Conservation (phyloP, 352 stramenopile genomes). For the Phytophthora cryptogea region DNA sequence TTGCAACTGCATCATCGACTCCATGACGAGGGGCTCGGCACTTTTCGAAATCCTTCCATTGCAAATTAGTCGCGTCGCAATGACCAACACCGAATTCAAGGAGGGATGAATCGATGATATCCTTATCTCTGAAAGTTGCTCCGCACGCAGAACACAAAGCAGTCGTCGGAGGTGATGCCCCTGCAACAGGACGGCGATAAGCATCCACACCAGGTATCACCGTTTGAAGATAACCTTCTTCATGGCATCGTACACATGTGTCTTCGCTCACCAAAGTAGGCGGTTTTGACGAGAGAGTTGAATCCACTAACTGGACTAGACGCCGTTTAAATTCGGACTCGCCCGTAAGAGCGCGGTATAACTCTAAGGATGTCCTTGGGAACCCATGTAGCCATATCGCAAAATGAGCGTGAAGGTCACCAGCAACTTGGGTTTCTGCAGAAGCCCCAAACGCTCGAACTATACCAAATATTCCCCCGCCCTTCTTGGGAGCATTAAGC, state of each 20-base stretch:
- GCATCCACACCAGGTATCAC: slow-evolving; percentile 3
- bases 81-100: background rate
- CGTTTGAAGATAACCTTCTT: background rate
- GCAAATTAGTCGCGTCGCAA: background rate
- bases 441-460: slow-evolving; percentile 28
- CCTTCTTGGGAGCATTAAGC: background rate
- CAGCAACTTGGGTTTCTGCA: slow-evolving; percentile 31
- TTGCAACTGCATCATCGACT: background rate
- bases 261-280: background rate
- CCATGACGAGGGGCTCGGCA: background rate
- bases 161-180: slow-evolving; percentile 4
- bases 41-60: slow-evolving; percentile 9
- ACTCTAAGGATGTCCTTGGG: slow-evolving; percentile 11
- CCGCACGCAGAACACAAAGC: background rate
- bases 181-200: slow-evolving; percentile 7
- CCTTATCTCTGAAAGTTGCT: slow-evolving; percentile 1
- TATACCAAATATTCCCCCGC: slow-evolving; percentile 32
- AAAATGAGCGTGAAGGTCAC: slow-evolving; percentile 34
- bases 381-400: slow-evolving; percentile 35
- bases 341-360: background rate
- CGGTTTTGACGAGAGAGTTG: too few relatives aligned
- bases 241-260: background rate
- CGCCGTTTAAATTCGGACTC: too few relatives aligned
- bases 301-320: too few relatives aligned
- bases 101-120: slow-evolving; percentile 6